Evolutionary conservation across 768 basidiomycete species (phyloP), one percentile per base, ranked within the genome.

Genomic region (Trametes elegans): DNA sequence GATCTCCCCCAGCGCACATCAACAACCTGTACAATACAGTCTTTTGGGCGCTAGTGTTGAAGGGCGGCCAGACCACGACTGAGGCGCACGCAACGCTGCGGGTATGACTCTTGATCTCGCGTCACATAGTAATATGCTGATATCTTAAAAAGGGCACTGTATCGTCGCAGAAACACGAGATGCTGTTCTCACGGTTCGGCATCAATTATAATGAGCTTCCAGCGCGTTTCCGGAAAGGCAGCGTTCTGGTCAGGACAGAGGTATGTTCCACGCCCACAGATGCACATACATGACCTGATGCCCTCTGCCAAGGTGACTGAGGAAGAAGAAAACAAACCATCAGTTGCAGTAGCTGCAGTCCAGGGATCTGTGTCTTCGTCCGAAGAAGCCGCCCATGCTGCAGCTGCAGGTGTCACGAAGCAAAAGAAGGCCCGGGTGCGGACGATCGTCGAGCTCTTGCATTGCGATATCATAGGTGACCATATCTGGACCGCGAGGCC

Each of bases 11-110:
- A 98, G 95, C 97, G 0, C 97, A 99, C 67, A 88, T 98, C 67
- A 99, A 99, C 67, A 99, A 99, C 68, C 73, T 99, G 21, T 95
- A 98, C 74, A 99, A 99, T 66, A 98, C 97, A 0, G 76, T 75
- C 0, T 99, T 98, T 66, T 98, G 96, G 97, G 90, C 93, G 0
- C 80, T 99, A 29, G 84, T 98, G 0, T 86, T 87, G 39, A 79
- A 90, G 62, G 89, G 86, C n/a, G 88, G 86, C 0, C 75, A 89
- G 68, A 84, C 83, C 1, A 84, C 87, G 1, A 77, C 84, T 3
- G 81, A 95, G 55, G 96, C 96, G 1, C 91, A 98, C 66, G 81
- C 83, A 26, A 82, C 82, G 0, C 77, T 99, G 6, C 80, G 79
- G 63, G 94, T 94, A 53, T 39, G 77, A n/a, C n/a, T n/a, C n/a